Base-by-base conservation (phyloP, 2,329 filamentous ascomycete species). In the Cyphellophora attinorum region DNA sequence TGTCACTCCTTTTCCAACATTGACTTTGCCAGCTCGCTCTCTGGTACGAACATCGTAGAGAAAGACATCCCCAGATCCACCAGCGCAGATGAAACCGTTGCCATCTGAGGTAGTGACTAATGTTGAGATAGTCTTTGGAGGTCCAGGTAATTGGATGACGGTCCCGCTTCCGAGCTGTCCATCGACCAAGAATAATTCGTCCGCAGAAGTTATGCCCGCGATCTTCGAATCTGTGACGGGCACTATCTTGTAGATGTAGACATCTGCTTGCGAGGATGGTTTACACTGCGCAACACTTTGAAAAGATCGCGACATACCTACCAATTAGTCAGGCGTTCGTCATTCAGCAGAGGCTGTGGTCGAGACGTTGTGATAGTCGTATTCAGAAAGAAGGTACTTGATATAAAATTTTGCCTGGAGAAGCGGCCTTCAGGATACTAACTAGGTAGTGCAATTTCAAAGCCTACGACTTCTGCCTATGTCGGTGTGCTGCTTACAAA, bases 171-270 rank as follows among this genome's bases (percentile, higher is more conserved):
- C 13, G 12, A 49, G 36, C 19, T 19, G 35, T 13, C 37, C 32
- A 25, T 45, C 23, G 21, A 51, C 19, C 13, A 51, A 15, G 19
- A 49, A 35, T 3, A 51, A 31, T 31, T 51, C 47, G 30, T 49
- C 38, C 12, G 41, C 38, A 17, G 48, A 51, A 14, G 45, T 48
- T 21, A 49, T 44, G 12, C 42, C 43, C 8, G 44, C 48, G 31
- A 51, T 29, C 6, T 30, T 37, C 19, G 38, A 35, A 15, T 32
- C 33, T 14, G 36, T 27, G 17, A 41, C 25, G 21, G 48, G 47
- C 5, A 47, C 28, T 16, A 51, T 40, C 5, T 38, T 31, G 28
- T 44, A 45, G 32, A 51, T 38, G 38, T 51, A 51, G 23, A 42
- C 43, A 35, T 45, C 47, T 10, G 41, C 29, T 11, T 37, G 27